These are phyloP conservation scores for Leccinum incarnatum DNA, from an alignment of 768 basidiomycete species.

Conservation along the genomic window DNA sequence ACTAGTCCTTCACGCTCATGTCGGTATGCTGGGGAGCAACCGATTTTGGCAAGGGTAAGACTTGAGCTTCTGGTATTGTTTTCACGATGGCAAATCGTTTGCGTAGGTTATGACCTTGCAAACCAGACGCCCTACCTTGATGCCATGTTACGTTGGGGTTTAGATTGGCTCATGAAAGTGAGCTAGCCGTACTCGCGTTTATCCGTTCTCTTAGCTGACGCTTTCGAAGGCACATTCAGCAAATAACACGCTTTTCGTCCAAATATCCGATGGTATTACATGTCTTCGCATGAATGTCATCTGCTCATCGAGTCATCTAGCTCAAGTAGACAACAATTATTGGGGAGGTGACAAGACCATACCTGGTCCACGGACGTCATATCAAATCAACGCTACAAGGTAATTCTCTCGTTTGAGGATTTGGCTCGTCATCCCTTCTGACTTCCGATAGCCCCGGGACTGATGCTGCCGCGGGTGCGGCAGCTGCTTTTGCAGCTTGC, in stretches of 20 bases:
- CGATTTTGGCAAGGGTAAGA: slow-evolving; percentile 72
- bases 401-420: slow-evolving; percentile 14
- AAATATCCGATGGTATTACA: slow-evolving; percentile 61
- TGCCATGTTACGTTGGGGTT: slow-evolving; percentile 84
- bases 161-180: slow-evolving; percentile 91
- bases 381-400: slow-evolving; percentile 70
- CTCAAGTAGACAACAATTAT: slow-evolving; percentile 67
- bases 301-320: slow-evolving; percentile 32
- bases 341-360: slow-evolving; percentile 88
- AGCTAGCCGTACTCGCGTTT: slow-evolving; percentile 8
- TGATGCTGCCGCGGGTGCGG: slow-evolving; percentile 79
- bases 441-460: slow-evolving; percentile 64
- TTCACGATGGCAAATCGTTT: not conserved
- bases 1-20: slow-evolving; percentile 76
- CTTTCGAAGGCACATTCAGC: slow-evolving; percentile 70
- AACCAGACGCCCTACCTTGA: slow-evolving; percentile 93
- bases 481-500: slow-evolving; percentile 87
- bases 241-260: slow-evolving; percentile 69
- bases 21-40: slow-evolving; percentile 89
- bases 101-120: slow-evolving; percentile 72
- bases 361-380: slow-evolving; percentile 71
- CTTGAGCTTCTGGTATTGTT: not conserved
- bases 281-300: not conserved
- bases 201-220: not conserved
- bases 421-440: not conserved